These are phyloP conservation scores for Gnomoniopsis sp. DNA, from an alignment of 2,329 filamentous ascomycete genomes.

Conservation along the genomic window DNA sequence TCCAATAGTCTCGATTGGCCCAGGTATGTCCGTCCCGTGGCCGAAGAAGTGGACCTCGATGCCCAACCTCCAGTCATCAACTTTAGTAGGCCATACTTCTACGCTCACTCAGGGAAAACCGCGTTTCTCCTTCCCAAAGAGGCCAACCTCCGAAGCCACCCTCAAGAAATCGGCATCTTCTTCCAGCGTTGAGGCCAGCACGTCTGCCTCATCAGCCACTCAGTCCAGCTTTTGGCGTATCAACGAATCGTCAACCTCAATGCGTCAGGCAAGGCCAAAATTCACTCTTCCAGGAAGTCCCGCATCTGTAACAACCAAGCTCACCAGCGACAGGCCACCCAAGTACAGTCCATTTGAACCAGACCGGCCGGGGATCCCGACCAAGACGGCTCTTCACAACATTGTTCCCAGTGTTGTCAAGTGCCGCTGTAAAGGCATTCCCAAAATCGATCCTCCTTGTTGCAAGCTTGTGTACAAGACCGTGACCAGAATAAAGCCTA, in stretches of 20 bases:
- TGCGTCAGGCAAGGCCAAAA: no score
- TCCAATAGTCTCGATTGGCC: no score
- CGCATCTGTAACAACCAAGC: no score
- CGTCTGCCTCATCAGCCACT: not conserved
- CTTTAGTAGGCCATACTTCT: not conserved
- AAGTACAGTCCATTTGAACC: no score
- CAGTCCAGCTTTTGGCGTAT: no score
- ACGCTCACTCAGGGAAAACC: not conserved
- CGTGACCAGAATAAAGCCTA: not conserved
- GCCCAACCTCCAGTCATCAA: not conserved
- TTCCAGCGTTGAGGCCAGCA: not conserved
- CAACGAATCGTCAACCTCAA: no score
- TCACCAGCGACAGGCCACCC: no score
- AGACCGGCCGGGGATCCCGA: not conserved
- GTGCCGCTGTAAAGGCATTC: not conserved
- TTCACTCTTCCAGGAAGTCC: no score
- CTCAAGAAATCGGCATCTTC: not conserved
- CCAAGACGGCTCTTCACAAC: not conserved
- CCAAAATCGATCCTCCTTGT: not conserved
- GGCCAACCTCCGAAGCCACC: not conserved
- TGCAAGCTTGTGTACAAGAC: not conserved
- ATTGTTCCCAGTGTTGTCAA: not conserved
- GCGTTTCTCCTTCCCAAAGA: not conserved
- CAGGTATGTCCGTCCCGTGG: no score
- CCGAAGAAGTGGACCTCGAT: no score